Evolutionary conservation across 1,284 basidiomycete species (phyloP).

Genomic region (Melampsora larici-populina): DNA sequence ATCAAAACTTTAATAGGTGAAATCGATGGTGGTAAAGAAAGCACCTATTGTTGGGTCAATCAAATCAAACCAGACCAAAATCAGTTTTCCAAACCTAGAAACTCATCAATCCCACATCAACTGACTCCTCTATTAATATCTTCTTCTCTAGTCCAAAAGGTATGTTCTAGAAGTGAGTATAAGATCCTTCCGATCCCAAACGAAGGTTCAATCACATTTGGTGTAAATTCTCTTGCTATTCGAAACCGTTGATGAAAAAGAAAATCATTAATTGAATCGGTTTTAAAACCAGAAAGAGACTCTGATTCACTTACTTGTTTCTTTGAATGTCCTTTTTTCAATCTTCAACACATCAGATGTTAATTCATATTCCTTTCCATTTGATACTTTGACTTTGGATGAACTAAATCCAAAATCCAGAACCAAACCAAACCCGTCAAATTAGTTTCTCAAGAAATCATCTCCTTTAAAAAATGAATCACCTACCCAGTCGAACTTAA

Average conservation of each 20-base stretch:
- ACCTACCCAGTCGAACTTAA: slow-evolving; percentile 61
- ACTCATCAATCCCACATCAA: too few species aligned
- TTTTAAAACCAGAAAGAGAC: slow-evolving; percentile 18
- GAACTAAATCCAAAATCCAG: slow-evolving; percentile 4
- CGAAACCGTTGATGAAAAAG: neutral
- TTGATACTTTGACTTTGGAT: slow-evolving; percentile 55
- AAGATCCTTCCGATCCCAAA: slow-evolving; percentile 96
- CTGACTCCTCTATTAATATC: slow-evolving; percentile 79
- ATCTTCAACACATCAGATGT: slow-evolving; percentile 74
- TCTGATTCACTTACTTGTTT: slow-evolving; percentile 64
- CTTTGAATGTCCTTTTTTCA: slow-evolving; percentile 81
- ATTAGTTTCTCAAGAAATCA: too few species aligned
- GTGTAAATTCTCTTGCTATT: slow-evolving; percentile 85
- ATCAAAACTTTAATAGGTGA: slow-evolving; percentile 95
- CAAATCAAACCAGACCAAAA: slow-evolving; percentile 41
- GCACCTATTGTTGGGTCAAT: slow-evolving; percentile 61
- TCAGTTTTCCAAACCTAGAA: neutral
- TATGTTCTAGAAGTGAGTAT: slow-evolving; percentile 90
- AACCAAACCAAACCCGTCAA: neutral
- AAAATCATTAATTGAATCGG: neutral
- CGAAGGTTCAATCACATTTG: slow-evolving; percentile 98
- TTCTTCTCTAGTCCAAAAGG: slow-evolving; percentile 90
- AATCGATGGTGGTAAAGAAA: slow-evolving; percentile 83
- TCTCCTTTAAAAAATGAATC: slow-evolving; percentile 45
- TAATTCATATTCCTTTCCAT: slow-evolving; percentile 69